These are phyloP conservation scores for Cardiospermum halicacabum DNA, from an alignment of 345 rosid species.

Conservation along the genomic window DNA sequence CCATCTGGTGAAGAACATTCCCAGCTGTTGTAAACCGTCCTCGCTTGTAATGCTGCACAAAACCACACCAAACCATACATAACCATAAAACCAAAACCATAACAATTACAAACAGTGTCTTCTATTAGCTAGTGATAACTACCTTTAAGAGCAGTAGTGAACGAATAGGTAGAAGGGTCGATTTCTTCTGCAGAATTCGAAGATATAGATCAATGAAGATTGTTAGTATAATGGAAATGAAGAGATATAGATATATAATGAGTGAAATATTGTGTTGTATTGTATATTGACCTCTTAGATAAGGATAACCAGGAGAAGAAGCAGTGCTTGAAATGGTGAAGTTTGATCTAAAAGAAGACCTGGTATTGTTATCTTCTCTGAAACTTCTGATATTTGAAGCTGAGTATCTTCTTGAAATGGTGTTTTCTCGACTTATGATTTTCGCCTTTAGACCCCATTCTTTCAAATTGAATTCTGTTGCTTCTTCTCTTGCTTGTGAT, in stretches of 20 bases:
- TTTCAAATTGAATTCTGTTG: slow-evolving; percentile 39
- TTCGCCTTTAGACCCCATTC: slow-evolving; percentile 56
- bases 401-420: slow-evolving; percentile 65
- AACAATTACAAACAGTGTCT: background rate
- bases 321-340: slow-evolving; percentile 79
- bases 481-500: slow-evolving; percentile 17
- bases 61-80: background rate
- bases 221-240: background rate
- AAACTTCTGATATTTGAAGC: slow-evolving; percentile 70
- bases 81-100: background rate
- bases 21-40: slow-evolving; percentile 43
- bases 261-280: too few species aligned
- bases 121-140: too few species aligned
- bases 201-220: background rate
- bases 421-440: slow-evolving; percentile 43
- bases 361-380: slow-evolving; percentile 59
- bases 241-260: background rate
- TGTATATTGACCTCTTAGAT: slow-evolving; percentile 28
- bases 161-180: slow-evolving; percentile 90
- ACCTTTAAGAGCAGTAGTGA: slow-evolving; percentile 87
- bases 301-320: slow-evolving; percentile 82
- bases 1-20: slow-evolving; percentile 78
- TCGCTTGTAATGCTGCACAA: slow-evolving; percentile 76
- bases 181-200: slow-evolving; percentile 58
- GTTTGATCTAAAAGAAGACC: slow-evolving; percentile 57